Evolutionary conservation across 352 stramenopile species (phyloP).

Genomic region (Globisporangium spiculum): DNA sequence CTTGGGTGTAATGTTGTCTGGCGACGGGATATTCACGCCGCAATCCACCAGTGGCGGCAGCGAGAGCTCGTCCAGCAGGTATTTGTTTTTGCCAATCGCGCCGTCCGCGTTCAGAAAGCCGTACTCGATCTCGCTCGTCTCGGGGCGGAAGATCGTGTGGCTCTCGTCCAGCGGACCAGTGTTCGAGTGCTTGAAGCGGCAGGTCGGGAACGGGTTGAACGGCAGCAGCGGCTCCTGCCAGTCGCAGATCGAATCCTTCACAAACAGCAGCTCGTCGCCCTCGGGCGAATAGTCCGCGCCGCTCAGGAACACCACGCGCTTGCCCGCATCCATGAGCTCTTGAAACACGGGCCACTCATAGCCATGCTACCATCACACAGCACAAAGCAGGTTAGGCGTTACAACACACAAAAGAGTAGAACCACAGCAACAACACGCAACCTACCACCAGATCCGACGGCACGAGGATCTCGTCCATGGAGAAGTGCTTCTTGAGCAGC

Average conservation of each 20-base stretch:
- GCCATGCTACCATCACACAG: constrained; percentile 26
- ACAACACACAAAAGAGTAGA: background rate
- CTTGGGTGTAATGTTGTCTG: constrained; percentile 80
- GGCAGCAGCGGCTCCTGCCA: constrained; percentile 72
- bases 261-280: constrained; percentile 70
- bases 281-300: constrained; percentile 62
- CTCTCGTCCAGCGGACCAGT: constrained; percentile 40
- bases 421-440: background rate
- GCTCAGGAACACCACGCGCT: constrained; percentile 79
- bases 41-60: constrained; percentile 65
- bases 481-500: constrained; percentile 65
- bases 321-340: constrained; percentile 53
- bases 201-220: constrained; percentile 60
- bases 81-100: constrained; percentile 60
- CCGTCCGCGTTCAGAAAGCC: constrained; percentile 78
- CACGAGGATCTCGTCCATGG: constrained; percentile 55
- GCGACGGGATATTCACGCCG: constrained; percentile 75
- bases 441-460: constrained; percentile 58
- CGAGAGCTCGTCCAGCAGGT: constrained; percentile 64
- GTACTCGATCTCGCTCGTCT: constrained; percentile 86
- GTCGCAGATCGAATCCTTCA: constrained; percentile 72
- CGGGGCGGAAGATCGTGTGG: constrained; percentile 70
- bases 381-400: background rate
- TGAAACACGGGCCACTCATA: constrained; percentile 63
- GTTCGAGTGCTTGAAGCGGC: constrained; percentile 41